phyloP scores from a whole-genome alignment of 768 basidiomycete genomes.

The Suillus plorans region DNA sequence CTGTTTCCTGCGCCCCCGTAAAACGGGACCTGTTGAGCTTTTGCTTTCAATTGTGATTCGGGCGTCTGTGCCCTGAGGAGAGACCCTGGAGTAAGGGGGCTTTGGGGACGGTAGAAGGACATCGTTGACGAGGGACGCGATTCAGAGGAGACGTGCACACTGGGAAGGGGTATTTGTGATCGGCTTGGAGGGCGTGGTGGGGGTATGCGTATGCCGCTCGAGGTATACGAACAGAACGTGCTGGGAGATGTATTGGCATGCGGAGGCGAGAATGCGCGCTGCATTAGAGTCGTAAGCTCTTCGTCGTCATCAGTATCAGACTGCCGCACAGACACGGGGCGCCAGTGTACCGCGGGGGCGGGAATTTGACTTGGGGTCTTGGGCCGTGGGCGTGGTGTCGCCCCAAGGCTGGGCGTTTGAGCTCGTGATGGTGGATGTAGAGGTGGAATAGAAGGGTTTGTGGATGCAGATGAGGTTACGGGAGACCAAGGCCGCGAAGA shows the following conservation, averaged over 20 bases:
- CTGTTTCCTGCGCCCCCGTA: constrained; percentile 38
- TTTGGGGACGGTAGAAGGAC: constrained; percentile 64
- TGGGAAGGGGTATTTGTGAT: constrained; percentile 82
- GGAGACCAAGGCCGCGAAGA: constrained; percentile 84
- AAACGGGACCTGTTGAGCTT: constrained; percentile 57
- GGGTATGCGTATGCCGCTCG: constrained; percentile 43
- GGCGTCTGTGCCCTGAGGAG: constrained; percentile 66
- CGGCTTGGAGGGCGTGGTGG: constrained; percentile 76
- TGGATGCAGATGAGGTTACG: constrained; percentile 67
- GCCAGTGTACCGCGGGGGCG: constrained; percentile 50
- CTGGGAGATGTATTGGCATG: constrained; percentile 47
- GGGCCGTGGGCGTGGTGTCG: constrained; percentile 67
- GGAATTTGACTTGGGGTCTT: constrained; percentile 84
- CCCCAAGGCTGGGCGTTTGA: constrained; percentile 47
- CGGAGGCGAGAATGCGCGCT: constrained; percentile 64
- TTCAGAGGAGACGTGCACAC: constrained; percentile 63
- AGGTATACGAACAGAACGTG: constrained; percentile 35
- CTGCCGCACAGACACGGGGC: constrained; percentile 47
- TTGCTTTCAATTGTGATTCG: constrained; percentile 58
- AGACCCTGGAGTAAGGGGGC: constrained; percentile 43
- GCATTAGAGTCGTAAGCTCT: constrained; percentile 42
- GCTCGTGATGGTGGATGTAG: constrained; percentile 52
- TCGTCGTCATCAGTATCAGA: constrained; percentile 48
- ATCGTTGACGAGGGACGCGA: constrained; percentile 72
- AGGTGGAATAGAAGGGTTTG: constrained; percentile 38